phyloP scores from a whole-genome alignment of 129 eudicot genomes.

The Pittosporum tobira region DNA sequence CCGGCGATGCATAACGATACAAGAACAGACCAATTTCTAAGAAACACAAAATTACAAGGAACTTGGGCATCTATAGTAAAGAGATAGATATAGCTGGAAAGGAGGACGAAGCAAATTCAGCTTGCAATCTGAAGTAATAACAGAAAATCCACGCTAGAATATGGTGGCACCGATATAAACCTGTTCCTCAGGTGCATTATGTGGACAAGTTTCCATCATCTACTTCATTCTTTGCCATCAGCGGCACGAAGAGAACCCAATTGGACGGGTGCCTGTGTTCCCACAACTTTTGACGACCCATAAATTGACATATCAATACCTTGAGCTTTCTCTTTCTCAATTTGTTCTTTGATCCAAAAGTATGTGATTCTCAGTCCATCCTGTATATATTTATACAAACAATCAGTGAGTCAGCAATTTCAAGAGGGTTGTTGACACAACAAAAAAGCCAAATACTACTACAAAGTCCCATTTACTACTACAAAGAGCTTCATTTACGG shows the following conservation, averaged over 20 bases:
- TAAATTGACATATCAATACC: conserved; percentile 65
- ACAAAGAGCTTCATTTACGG: no score
- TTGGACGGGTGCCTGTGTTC: conserved; percentile 94
- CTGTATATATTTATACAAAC: conserved; percentile 29
- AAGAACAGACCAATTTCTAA: neutral
- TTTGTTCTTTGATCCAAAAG: conserved; percentile 96
- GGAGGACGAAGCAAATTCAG: neutral
- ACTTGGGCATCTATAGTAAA: neutral
- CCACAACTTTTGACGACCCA: conserved; percentile 93
- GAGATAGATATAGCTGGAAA: neutral
- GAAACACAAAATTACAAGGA: neutral
- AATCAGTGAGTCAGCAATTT: conserved; percentile 2
- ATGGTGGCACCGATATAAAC: conserved; percentile 5
- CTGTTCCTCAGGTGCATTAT: neutral
- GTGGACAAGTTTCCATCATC: neutral
- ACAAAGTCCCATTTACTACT: no score
- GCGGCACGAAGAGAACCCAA: conserved; percentile 96
- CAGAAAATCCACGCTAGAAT: conserved; percentile 5
- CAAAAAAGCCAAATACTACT: neutral
- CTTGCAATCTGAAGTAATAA: no score
- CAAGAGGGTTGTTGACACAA: conserved; percentile 2
- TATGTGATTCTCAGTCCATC: conserved; percentile 94
- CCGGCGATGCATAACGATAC: neutral
- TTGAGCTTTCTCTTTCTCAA: conserved; percentile 70
- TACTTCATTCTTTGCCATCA: conserved; percentile 83